A percentile compares a stretch with the other conserved stretches of the same genome.
Conservation (phyloP, 306 rosid species). For the Vicia villosa region DNA sequence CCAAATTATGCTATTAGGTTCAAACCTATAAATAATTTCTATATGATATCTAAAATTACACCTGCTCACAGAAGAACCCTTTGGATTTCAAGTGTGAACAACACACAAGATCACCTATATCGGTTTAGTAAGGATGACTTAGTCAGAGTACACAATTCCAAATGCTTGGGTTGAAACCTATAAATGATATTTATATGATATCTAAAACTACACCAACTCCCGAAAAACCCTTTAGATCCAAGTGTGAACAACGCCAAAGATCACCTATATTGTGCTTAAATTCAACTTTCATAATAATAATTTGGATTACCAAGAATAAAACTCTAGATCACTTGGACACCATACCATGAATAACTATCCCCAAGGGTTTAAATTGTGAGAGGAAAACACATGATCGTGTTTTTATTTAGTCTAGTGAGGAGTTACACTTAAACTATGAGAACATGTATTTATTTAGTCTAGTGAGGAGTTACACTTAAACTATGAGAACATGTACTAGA, state of each 20-base stretch:
- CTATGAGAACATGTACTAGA: not conserved
- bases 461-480: conserved; percentile 13
- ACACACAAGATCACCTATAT: not conserved
- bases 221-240: not conserved
- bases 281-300: not conserved
- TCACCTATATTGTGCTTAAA: not conserved
- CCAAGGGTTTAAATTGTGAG: not conserved
- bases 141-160: too few species aligned
- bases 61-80: not conserved
- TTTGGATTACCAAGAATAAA: not conserved
- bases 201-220: not conserved
- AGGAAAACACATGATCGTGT: not conserved
- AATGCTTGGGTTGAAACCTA: not conserved
- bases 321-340: not conserved
- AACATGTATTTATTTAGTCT: too few species aligned
- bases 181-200: not conserved
- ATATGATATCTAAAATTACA: not conserved
- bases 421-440: too few species aligned
- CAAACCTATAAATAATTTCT: not conserved
- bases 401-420: not conserved
- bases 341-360: not conserved
- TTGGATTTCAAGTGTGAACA: not conserved
- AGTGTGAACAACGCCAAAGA: not conserved
- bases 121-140: too few species aligned
- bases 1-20: too few species aligned